Percentiles rank a stretch among this genome's conserved stretches.
These are phyloP conservation scores for Aspergillus sp. DNA, from an alignment of 2,329 filamentous ascomycete species.

Conservation along the genomic window DNA sequence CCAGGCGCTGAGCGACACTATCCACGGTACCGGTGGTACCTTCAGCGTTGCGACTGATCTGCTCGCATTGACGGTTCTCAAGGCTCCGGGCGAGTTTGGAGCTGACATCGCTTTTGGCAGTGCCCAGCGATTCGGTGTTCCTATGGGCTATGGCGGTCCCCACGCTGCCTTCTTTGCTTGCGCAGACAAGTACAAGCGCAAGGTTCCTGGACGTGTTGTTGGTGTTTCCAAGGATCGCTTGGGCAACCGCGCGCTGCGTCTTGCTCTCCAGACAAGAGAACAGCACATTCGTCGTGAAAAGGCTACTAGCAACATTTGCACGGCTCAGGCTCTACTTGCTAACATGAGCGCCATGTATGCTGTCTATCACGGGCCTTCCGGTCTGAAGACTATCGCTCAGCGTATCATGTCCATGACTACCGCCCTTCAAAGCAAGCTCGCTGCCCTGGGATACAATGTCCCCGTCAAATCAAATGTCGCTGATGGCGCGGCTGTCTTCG, in stretches of 20 bases:
- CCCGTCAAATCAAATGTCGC: constrained; percentile 61
- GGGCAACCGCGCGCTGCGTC: constrained; percentile 77
- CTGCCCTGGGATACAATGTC: constrained; percentile 67
- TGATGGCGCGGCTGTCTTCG: constrained; percentile 69
- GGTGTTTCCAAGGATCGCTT: constrained; percentile 90
- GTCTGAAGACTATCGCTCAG: constrained; percentile 81
- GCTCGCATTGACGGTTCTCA: constrained; percentile 82
- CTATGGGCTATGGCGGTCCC: constrained; percentile 90
- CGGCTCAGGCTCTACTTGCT: constrained; percentile 87
- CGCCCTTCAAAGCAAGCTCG: constrained; percentile 68
- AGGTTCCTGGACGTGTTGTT: constrained; percentile 88
- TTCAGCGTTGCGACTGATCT: constrained; percentile 90
- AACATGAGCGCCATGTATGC: constrained; percentile 98
- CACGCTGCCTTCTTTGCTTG: constrained; percentile 97
- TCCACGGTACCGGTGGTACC: constrained; percentile 77
- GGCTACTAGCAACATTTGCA: constrained; percentile 97
- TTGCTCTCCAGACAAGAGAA: constrained; percentile 90
- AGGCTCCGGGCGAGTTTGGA: constrained; percentile 89
- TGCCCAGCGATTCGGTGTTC: constrained; percentile 88
- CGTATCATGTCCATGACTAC: constrained; percentile 73
- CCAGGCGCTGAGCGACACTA: constrained; percentile 71
- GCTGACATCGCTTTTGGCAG: constrained; percentile 95
- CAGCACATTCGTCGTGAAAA: constrained; percentile 97
- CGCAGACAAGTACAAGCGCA: constrained; percentile 87
- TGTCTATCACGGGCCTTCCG: constrained; percentile 86